Evolutionary conservation across 2,329 filamentous ascomycete genomes (phyloP).

Genomic region (Blastomyces parvus): DNA sequence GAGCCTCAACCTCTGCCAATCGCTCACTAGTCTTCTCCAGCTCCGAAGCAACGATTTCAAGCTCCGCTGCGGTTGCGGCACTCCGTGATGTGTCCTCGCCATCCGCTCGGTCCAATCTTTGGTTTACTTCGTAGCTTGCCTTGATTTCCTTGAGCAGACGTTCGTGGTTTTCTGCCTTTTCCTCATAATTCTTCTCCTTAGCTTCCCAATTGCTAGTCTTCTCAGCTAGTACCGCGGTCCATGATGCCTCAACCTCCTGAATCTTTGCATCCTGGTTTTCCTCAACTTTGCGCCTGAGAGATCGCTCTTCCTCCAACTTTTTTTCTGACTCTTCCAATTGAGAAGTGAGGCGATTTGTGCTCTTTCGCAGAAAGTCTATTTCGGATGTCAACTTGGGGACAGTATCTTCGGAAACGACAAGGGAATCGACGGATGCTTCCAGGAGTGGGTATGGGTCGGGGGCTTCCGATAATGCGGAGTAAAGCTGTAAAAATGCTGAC

Average conservation of each 20-base stretch:
- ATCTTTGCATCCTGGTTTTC: slow-evolving; percentile 67
- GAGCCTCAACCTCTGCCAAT: slow-evolving; percentile 80
- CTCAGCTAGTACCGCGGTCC: slow-evolving; percentile 81
- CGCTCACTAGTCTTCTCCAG: slow-evolving; percentile 79
- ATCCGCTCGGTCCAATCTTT: slow-evolving; percentile 67
- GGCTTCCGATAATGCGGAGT: slow-evolving; percentile 86
- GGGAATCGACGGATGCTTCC: slow-evolving; percentile 89
- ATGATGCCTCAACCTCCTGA: slow-evolving; percentile 82
- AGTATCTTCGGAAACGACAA: slow-evolving; percentile 85
- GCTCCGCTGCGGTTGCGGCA: slow-evolving; percentile 72
- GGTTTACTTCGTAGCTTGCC: slow-evolving; percentile 92
- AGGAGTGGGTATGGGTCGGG: slow-evolving; percentile 94
- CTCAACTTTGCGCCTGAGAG: slow-evolving; percentile 64
- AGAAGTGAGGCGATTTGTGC: slow-evolving; percentile 61
- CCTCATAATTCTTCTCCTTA: slow-evolving; percentile 81
- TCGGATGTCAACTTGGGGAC: slow-evolving; percentile 82
- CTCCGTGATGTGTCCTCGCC: slow-evolving; percentile 49
- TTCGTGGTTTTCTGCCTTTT: slow-evolving; percentile 92
- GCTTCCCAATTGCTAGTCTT: slow-evolving; percentile 95
- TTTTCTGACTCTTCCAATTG: slow-evolving; percentile 78
- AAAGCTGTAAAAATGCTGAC: slow-evolving; percentile 83
- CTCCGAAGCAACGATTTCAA: slow-evolving; percentile 88
- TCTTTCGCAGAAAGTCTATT: slow-evolving; percentile 76
- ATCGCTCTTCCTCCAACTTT: slow-evolving; percentile 67
- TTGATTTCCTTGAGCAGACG: slow-evolving; percentile 87